phyloP scores from a whole-genome alignment of 345 rosid species.

The Iberis pinnata region DNA sequence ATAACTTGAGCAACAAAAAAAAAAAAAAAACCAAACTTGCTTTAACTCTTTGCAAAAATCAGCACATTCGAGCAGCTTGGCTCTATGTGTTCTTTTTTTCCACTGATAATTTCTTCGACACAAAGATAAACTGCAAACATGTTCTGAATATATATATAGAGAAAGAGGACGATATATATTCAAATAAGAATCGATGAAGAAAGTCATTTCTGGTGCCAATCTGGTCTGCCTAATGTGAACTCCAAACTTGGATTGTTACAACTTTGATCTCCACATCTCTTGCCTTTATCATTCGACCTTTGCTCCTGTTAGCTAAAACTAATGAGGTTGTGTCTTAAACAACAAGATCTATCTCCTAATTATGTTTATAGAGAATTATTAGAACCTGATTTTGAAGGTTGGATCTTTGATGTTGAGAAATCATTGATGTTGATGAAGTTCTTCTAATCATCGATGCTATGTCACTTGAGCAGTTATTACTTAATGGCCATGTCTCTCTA shows the following conservation, averaged over 20 bases:
- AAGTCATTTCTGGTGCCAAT: slow-evolving; percentile 47
- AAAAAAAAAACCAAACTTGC: not conserved
- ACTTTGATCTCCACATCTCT: slow-evolving; percentile 30
- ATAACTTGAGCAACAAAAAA: slow-evolving; percentile 16
- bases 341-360: not conserved
- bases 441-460: slow-evolving; percentile 21
- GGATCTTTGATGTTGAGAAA: slow-evolving; percentile 24
- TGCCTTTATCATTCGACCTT: slow-evolving; percentile 23
- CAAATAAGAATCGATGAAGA: slow-evolving; percentile 5
- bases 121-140: not conserved
- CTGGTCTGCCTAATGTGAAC: slow-evolving; percentile 71
- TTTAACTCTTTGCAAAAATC: slow-evolving; percentile 17
- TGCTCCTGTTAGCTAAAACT: slow-evolving; percentile 16
- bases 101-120: too few relatives aligned
- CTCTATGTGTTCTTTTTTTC: slow-evolving; percentile 10
- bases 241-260: slow-evolving; percentile 58
- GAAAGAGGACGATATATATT: not conserved
- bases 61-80: slow-evolving; percentile 3
- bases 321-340: not conserved
- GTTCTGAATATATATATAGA: not conserved
- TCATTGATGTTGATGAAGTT: slow-evolving; percentile 29
- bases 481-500: slow-evolving; percentile 31
- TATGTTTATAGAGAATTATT: slow-evolving; percentile 12
- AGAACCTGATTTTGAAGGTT: slow-evolving; percentile 28
- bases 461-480: slow-evolving; percentile 25